A percentile compares a stretch with the other conserved stretches of the same genome.
Evolutionary conservation across 2,329 filamentous ascomycete genomes (phyloP).

Genomic region (Biscogniauxia marginata): DNA sequence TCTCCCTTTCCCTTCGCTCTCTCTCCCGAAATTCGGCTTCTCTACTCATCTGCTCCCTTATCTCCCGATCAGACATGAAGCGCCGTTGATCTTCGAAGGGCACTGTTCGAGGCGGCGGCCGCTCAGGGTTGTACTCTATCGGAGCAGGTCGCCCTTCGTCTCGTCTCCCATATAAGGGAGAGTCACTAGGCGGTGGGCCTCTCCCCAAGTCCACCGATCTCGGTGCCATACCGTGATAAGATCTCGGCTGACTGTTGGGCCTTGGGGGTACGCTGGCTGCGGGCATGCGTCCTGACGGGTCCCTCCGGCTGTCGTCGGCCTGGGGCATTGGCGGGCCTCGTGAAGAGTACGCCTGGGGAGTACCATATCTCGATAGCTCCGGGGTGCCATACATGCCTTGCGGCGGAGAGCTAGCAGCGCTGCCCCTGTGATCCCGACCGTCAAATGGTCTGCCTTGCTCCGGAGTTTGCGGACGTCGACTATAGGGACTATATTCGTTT

Average conservation of each 20-base stretch:
- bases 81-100: conserved; percentile 57
- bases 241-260: conserved; percentile 53
- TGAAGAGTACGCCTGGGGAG: conserved; percentile 55
- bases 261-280: conserved; percentile 42
- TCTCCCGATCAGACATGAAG: conserved; percentile 46
- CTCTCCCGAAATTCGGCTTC: conserved; percentile 46
- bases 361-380: conserved; percentile 58
- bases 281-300: conserved; percentile 34
- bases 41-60: conserved; percentile 36
- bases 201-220: conserved; percentile 49
- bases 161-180: conserved; percentile 45
- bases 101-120: conserved; percentile 40
- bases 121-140: conserved; percentile 54
- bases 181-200: conserved; percentile 32
- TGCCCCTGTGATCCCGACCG: conserved; percentile 39
- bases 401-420: conserved; percentile 47
- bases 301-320: conserved; percentile 46
- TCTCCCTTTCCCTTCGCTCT: conserved; percentile 41
- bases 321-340: conserved; percentile 47
- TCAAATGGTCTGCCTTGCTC: conserved; percentile 62
- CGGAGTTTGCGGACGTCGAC: conserved; percentile 71
- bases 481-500: conserved; percentile 52
- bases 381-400: conserved; percentile 53
- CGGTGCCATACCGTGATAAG: conserved; percentile 44
- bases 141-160: conserved; percentile 45